Evolutionary conservation across 1,284 basidiomycete genomes (phyloP).

Genomic region (Macrocybe sp.): DNA sequence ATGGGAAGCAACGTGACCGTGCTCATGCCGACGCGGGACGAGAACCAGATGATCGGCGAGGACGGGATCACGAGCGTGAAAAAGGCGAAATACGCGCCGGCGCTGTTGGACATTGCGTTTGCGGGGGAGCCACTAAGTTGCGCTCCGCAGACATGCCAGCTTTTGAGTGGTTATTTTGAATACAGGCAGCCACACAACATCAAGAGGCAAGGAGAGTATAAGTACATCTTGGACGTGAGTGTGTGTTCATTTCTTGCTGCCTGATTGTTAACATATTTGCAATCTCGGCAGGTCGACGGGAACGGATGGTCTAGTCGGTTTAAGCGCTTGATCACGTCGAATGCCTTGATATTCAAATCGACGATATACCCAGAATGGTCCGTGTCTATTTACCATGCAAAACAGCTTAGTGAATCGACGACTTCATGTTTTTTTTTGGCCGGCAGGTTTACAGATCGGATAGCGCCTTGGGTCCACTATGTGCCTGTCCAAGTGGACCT

Average conservation of each 20-base stretch:
- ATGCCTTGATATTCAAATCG: slow-evolving; percentile 58
- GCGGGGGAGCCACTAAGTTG: slow-evolving; percentile 40
- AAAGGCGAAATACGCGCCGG: slow-evolving; percentile 24
- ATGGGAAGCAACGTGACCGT: slow-evolving; percentile 23
- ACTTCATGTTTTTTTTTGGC: background rate
- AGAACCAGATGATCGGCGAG: slow-evolving; percentile 32
- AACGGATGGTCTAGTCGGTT: slow-evolving; percentile 67
- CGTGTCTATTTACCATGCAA: slow-evolving; percentile 4
- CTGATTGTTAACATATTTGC: background rate
- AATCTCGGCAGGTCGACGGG: slow-evolving; percentile 45
- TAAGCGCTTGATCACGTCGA: slow-evolving; percentile 55
- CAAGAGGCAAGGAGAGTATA: slow-evolving; percentile 43
- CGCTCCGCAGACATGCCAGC: slow-evolving; percentile 31
- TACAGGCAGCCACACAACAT: slow-evolving; percentile 28
- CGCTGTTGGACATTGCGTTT: slow-evolving; percentile 52
- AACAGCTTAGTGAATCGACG: background rate
- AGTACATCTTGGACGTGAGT: slow-evolving; percentile 54
- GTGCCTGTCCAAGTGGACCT: slow-evolving; percentile 51
- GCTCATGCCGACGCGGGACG: slow-evolving; percentile 16
- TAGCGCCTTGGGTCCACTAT: slow-evolving; percentile 55
- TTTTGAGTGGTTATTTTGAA: slow-evolving; percentile 36
- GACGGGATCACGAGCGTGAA: slow-evolving; percentile 27
- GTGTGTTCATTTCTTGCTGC: background rate
- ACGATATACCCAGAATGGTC: slow-evolving; percentile 69
- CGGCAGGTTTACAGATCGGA: slow-evolving; percentile 30